Conservation (phyloP, 2,329 filamentous ascomycete species). For the Thielaviopsis populi region DNA sequence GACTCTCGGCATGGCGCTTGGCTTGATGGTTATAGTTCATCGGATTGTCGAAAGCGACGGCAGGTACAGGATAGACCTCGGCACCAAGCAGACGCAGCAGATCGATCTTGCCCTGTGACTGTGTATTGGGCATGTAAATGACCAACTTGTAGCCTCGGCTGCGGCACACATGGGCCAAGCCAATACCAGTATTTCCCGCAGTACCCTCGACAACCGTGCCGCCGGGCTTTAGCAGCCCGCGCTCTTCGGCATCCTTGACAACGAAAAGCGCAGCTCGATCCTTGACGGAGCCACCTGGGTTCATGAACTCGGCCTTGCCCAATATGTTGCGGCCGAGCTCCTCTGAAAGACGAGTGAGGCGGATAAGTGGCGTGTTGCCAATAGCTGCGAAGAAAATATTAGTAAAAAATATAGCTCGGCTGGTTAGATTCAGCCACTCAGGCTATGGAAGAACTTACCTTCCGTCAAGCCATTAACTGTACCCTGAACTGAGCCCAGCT, state of each 20-base stretch:
- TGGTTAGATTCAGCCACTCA: not conserved
- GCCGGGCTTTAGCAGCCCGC: constrained; percentile 63
- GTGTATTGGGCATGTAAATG: constrained; percentile 99
- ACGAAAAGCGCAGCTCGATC: constrained; percentile 92
- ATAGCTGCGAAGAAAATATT: constrained; percentile 47
- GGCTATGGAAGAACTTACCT: constrained; percentile 38
- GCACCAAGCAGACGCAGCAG: constrained; percentile 79
- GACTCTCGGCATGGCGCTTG: constrained; percentile 65
- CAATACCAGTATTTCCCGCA: constrained; percentile 94
- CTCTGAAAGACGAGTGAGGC: constrained; percentile 72
- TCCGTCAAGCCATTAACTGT: constrained; percentile 64
- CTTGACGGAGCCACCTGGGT: constrained; percentile 91
- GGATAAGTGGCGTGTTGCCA: constrained; percentile 90
- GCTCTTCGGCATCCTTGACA: constrained; percentile 83
- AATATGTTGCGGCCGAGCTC: constrained; percentile 88
- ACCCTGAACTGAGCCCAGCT: constrained; percentile 64
- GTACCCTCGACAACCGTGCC: constrained; percentile 96
- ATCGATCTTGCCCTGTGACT: constrained; percentile 96
- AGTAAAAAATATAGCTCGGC: not conserved
- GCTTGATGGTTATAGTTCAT: constrained; percentile 98
- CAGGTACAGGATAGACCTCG: constrained; percentile 90
- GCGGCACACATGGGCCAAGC: constrained; percentile 89
- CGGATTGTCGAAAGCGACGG: constrained; percentile 87
- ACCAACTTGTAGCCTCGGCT: constrained; percentile 85
- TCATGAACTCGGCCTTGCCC: constrained; percentile 97